Percentiles rank a stretch among this genome's conserved stretches.
These are phyloP conservation scores for Hemisphaericaspora nanyangensis DNA, from an alignment of 805 yeast species.

Conservation along the genomic window DNA sequence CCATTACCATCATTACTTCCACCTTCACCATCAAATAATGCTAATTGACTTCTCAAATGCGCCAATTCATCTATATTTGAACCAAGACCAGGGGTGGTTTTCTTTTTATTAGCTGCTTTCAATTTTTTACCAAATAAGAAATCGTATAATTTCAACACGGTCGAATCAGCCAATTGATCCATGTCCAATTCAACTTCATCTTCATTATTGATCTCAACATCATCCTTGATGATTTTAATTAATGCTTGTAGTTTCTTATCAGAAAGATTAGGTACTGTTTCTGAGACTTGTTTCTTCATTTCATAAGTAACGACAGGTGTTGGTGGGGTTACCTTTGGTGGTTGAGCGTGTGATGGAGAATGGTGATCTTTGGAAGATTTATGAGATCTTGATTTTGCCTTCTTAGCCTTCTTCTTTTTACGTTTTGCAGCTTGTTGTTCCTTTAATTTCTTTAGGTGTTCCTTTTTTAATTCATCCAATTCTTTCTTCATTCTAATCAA, in stretches of 20 bases:
- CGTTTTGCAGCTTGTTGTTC: constrained; percentile 57
- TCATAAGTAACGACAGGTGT: constrained; percentile 72
- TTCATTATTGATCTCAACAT: constrained; percentile 57
- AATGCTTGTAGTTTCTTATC: constrained; percentile 82
- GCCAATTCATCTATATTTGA: constrained; percentile 53
- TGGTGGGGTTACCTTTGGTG: constrained; percentile 11
- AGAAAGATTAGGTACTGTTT: constrained; percentile 70
- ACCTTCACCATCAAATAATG: constrained; percentile 38
- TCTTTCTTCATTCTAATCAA: constrained; percentile 81
- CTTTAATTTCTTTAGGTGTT: constrained; percentile 62
- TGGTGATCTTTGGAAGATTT: constrained; percentile 19
- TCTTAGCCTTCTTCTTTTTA: constrained; percentile 37
- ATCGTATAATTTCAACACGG: constrained; percentile 78
- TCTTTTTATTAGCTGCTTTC: constrained; percentile 42
- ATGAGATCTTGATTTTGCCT: constrained; percentile 19
- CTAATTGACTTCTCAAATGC: constrained; percentile 52
- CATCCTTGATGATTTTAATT: constrained; percentile 78
- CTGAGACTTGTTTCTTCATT: constrained; percentile 93
- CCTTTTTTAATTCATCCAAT: constrained; percentile 75
- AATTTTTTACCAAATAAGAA: constrained; percentile 54
- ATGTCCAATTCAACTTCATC: constrained; percentile 92
- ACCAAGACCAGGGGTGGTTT: constrained; percentile 21
- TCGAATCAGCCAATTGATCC: constrained; percentile 83
- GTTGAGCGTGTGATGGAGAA: constrained; percentile 1
- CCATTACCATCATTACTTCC: constrained; percentile 21